Conservation (phyloP, 2,329 filamentous ascomycete species). For the Rhynchosporium graminicola region DNA sequence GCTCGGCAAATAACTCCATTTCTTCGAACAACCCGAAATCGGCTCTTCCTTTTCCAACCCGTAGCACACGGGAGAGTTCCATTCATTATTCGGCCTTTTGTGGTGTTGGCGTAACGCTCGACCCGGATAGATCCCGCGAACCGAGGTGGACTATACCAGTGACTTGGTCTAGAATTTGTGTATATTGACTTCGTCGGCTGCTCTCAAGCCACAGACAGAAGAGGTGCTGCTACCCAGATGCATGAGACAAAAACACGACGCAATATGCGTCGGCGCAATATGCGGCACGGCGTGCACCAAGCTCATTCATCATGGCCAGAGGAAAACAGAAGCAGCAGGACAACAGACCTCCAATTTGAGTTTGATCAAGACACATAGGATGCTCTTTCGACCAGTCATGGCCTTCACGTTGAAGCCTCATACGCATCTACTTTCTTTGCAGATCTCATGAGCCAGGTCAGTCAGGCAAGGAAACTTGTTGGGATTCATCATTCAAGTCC, state of each 20-base stretch:
- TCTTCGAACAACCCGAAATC: conserved; percentile 5
- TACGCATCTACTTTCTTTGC: neutral
- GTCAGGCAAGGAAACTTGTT: neutral
- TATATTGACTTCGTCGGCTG: neutral
- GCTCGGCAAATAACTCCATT: neutral
- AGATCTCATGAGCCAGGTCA: neutral
- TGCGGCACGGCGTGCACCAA: neutral
- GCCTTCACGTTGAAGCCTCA: neutral
- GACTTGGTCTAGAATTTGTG: neutral
- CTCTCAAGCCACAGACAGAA: conserved; percentile 4
- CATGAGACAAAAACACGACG: neutral
- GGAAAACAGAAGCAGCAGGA: neutral
- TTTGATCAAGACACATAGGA: conserved; percentile 6
- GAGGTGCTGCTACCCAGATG: neutral
- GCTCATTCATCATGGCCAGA: neutral
- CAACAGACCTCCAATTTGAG: conserved; percentile 1
- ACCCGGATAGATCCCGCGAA: conserved; percentile 9
- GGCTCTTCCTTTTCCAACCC: neutral
- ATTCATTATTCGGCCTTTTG: neutral
- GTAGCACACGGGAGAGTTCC: neutral
- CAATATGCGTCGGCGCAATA: neutral
- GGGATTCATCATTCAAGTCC: neutral
- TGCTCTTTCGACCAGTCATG: neutral
- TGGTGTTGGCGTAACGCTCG: neutral
- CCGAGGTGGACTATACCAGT: neutral